Base-by-base conservation (phyloP, 2,329 filamentous ascomycete species). In the Claviceps monticola region DNA sequence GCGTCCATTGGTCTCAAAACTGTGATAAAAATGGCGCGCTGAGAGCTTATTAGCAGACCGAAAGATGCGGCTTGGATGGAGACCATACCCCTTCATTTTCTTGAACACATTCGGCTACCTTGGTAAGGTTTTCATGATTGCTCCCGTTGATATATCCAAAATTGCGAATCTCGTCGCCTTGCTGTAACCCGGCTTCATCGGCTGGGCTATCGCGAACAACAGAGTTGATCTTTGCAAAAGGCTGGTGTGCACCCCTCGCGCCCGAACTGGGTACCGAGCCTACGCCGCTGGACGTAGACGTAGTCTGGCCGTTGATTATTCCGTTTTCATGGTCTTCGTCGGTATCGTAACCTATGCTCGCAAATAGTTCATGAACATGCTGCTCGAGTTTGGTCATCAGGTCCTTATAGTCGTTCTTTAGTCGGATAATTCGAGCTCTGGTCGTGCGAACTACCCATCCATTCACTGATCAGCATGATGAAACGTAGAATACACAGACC, bases 361-460 rank as follows among this genome's bases (percentile, higher is more conserved):
- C 89, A 65, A 97, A 95, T 64, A 93, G 86, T 58, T 86, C 83
- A 64, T 97, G 88, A n/a, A 98, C 76, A 46, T 83, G 82, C 61
- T 83, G 83, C 67, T 97, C 93, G 59, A 97, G 84, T 53, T 77
- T 74, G 53, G 71, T 70, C 89, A 97, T 96, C 44, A 96, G 71
- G 41, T 83, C 81, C 65, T 94, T 96, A 71, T 95, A 91, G 68
- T 98, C 93, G 64, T 96, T 97, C 57, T 86, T 83, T 41, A 97
- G 75, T 58, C 83, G 76, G 58, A 97, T 93, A 59, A 98, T 95
- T 55, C 87, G 83, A 29, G 90, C 80, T 67, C 93, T 79, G 39
- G 90, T 95, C n/a, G 88, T 95, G 55, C 93, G 87, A 64, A 98
- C 88, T 94, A 51, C 45, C n/a, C 21, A 17, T 34, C 9, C 29